These are phyloP conservation scores for Auriscalpium orientale DNA, from an alignment of 768 basidiomycete genomes.

Conservation along the genomic window DNA sequence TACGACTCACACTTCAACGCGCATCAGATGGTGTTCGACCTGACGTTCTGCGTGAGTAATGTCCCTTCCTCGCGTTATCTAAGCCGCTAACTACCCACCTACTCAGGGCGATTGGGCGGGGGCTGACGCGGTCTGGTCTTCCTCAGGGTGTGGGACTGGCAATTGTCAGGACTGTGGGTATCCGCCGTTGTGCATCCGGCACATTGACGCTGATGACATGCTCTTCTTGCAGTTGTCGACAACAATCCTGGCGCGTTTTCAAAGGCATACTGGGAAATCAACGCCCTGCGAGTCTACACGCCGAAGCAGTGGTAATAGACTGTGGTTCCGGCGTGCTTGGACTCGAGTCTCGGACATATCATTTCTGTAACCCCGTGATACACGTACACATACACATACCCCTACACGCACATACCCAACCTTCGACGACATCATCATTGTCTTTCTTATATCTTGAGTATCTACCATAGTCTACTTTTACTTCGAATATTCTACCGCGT, in stretches of 20 bases:
- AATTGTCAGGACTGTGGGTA: conserved; percentile 42
- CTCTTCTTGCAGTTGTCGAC: conserved; percentile 38
- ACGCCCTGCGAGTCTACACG: conserved; percentile 49
- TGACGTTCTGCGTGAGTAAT: conserved; percentile 47
- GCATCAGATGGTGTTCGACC: conserved; percentile 49
- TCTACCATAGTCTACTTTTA: neutral
- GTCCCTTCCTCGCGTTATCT: conserved; percentile 14
- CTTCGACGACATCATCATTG: neutral
- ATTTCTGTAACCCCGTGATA: neutral
- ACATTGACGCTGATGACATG: too few species aligned
- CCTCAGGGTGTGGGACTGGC: conserved; percentile 29
- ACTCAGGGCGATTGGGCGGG: conserved; percentile 14
- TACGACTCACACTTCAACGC: conserved; percentile 44
- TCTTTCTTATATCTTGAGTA: neutral
- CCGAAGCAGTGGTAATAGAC: conserved; percentile 1
- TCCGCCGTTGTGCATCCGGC: too few species aligned
- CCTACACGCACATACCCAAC: neutral
- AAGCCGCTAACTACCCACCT: neutral
- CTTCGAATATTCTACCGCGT: too few species aligned
- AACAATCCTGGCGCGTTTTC: conserved; percentile 49
- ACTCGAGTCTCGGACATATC: neutral
- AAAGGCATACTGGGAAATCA: conserved; percentile 67
- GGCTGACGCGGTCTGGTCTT: conserved; percentile 2
- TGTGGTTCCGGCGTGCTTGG: too few species aligned
- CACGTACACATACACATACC: neutral